Evolutionary conservation across 1,284 basidiomycete genomes (phyloP), one percentile per base, ranked within the genome.

Genomic region (Takashimella koratensis): DNA sequence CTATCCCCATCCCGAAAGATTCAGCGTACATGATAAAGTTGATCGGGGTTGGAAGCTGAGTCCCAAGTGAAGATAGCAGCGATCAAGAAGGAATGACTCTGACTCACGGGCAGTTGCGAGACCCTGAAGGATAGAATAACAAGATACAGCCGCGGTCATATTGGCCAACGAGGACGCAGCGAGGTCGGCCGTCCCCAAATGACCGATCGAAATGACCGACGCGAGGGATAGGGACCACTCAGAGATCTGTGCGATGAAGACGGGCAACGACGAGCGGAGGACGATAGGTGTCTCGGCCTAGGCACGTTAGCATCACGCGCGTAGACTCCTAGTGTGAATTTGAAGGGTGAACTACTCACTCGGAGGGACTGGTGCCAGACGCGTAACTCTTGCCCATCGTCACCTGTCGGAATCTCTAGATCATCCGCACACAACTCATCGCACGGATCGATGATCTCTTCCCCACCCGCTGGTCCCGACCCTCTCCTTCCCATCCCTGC

Each of bases 41-140:
- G n/a, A n/a, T n/a, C n/a, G n/a, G n/a, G n/a, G n/a, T n/a, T n/a
- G n/a, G n/a, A n/a, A n/a, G n/a, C n/a, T n/a, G n/a, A n/a, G n/a
- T n/a, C n/a, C n/a, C n/a, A n/a, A n/a, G n/a, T n/a, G n/a, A n/a
- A n/a, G n/a, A n/a, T n/a, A n/a, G n/a, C n/a, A n/a, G n/a, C n/a
- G n/a, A n/a, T n/a, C n/a, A n/a, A n/a, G n/a, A n/a, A n/a, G n/a
- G n/a, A n/a, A n/a, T n/a, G 21, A 30, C 19, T 11, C 23, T 13
- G 25, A 65, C 71, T 57, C 46, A 74, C 67, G 81, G 0, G 90
- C 86, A 53, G 85, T 87, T 13, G 85, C 80, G 64, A 95, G 85
- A 11, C 92, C 92, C 64, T 89, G 87, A n/a, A 93, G 80, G 59
- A 93, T 84, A 56, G 86, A 84, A 59, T 82, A 81, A 13, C 81